These are phyloP conservation scores for Hypomontagnella monticulosa DNA, from an alignment of 495 filamentous ascomycete species.

Conservation along the genomic window DNA sequence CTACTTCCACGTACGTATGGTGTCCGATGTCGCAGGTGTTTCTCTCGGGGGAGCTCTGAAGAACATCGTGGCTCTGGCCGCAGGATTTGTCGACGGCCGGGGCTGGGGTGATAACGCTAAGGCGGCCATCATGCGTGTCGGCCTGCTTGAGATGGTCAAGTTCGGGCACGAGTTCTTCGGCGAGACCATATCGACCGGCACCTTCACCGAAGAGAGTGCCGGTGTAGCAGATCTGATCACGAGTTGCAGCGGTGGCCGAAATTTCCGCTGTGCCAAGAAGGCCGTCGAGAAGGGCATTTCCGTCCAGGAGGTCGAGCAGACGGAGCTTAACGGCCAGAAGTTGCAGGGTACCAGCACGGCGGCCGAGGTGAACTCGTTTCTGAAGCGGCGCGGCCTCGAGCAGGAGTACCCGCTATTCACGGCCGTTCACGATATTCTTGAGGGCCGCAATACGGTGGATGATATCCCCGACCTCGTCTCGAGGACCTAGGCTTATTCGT, in stretches of 20 bases:
- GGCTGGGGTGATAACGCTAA: constrained; percentile 99
- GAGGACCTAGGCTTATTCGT: constrained; percentile 32
- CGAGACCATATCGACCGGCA: constrained; percentile 76
- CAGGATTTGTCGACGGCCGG: constrained; percentile 93
- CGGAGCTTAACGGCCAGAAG: constrained; percentile 96
- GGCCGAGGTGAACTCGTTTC: constrained; percentile 85
- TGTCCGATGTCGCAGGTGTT: constrained; percentile 92
- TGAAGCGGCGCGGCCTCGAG: constrained; percentile 79
- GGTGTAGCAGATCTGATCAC: constrained; percentile 98
- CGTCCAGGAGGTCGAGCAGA: constrained; percentile 86
- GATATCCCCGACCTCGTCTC: constrained; percentile 69
- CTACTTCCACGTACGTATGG: constrained; percentile 96
- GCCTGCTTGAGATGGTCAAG: constrained; percentile 91
- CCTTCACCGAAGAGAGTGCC: constrained; percentile 95
- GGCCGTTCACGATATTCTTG: constrained; percentile 75
- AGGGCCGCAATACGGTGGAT: constrained; percentile 66
- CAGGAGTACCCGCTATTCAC: constrained; percentile 91
- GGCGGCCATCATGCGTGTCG: constrained; percentile 95
- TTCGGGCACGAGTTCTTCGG: constrained; percentile 94
- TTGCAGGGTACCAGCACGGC: constrained; percentile 94
- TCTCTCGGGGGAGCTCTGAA: constrained; percentile 96
- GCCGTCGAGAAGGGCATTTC: constrained; percentile 79
- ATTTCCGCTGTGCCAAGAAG: constrained; percentile 93
- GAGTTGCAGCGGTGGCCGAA: constrained; percentile 87
- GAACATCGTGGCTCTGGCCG: constrained; percentile 94